These are phyloP conservation scores for Phytophthora palmivora DNA, from an alignment of 352 stramenopile species.

Conservation along the genomic window DNA sequence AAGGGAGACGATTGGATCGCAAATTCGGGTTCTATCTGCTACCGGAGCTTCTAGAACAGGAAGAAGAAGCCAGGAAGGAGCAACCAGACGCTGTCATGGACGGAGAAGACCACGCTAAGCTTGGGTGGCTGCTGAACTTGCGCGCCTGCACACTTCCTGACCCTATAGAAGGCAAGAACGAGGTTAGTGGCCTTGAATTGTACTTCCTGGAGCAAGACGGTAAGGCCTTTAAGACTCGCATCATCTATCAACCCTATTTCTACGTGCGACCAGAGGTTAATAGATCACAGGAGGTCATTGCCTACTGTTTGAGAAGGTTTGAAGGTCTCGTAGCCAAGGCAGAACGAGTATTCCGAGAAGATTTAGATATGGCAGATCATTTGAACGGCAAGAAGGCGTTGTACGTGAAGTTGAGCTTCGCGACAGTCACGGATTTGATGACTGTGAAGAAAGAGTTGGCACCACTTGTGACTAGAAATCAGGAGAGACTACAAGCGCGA, in stretches of 20 bases:
- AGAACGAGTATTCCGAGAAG: constrained; percentile 83
- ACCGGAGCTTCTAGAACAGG: constrained; percentile 60
- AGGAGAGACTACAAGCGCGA: constrained; percentile 58
- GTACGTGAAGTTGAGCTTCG: constrained; percentile 93
- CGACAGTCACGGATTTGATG: constrained; percentile 78
- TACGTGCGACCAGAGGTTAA: constrained; percentile 88
- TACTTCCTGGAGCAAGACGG: constrained; percentile 96
- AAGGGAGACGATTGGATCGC: constrained; percentile 76
- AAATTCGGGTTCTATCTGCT: constrained; percentile 77
- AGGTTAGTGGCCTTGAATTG: constrained; percentile 93
- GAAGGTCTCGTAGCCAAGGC: constrained; percentile 85
- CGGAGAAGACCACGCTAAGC: constrained; percentile 32
- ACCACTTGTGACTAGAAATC: constrained; percentile 72
- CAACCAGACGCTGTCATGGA: constrained; percentile 2
- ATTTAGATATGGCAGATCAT: constrained; percentile 93
- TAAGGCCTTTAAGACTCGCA: constrained; percentile 95
- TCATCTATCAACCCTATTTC: constrained; percentile 98
- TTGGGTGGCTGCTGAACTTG: constrained; percentile 83
- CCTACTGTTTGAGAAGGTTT: constrained; percentile 87
- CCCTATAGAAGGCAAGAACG: constrained; percentile 63
- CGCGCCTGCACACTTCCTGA: constrained; percentile 66
- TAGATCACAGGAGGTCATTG: constrained; percentile 74
- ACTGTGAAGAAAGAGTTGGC: constrained; percentile 68
- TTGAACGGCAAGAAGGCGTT: constrained; percentile 85
- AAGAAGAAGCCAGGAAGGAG: constrained; percentile 43